Conservation (phyloP, 75 land plant genomes). For the Cunninghamia lanceolata region DNA sequence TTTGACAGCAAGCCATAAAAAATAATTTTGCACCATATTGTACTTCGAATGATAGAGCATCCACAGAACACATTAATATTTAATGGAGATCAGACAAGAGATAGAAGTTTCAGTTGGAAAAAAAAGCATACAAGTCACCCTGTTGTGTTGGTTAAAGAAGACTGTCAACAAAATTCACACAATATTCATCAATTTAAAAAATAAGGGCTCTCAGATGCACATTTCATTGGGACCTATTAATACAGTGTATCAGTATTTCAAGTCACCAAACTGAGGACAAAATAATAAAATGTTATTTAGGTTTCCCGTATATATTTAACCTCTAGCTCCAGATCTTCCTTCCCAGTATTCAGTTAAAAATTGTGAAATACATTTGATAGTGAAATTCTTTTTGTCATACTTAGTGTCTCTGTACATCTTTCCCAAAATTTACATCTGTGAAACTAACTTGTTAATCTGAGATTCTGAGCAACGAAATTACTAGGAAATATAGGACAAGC, state of each 20-base stretch:
- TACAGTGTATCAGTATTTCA: neutral
- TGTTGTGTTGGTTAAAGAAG: neutral
- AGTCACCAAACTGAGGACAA: neutral
- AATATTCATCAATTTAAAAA: neutral
- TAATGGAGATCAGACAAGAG: neutral
- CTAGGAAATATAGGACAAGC: neutral
- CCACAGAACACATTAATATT: neutral
- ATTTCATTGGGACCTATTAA: neutral
- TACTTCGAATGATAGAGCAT: neutral
- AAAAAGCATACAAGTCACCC: neutral
- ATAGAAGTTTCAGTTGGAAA: neutral
- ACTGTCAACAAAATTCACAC: neutral
- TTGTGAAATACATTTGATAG: too few relatives aligned
- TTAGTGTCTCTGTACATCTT: neutral
- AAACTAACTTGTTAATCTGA: neutral
- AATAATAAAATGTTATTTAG: neutral
- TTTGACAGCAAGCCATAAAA: neutral
- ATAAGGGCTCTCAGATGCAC: neutral
- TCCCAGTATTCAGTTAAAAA: neutral
- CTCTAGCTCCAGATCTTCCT: neutral
- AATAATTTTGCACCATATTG: neutral
- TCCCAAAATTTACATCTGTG: neutral
- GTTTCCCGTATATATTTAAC: neutral
- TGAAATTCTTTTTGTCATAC: too few relatives aligned
- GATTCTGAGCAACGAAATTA: neutral